Evolutionary conservation across 441 rosid species (phyloP).

Genomic region (Raphanus hybrid): DNA sequence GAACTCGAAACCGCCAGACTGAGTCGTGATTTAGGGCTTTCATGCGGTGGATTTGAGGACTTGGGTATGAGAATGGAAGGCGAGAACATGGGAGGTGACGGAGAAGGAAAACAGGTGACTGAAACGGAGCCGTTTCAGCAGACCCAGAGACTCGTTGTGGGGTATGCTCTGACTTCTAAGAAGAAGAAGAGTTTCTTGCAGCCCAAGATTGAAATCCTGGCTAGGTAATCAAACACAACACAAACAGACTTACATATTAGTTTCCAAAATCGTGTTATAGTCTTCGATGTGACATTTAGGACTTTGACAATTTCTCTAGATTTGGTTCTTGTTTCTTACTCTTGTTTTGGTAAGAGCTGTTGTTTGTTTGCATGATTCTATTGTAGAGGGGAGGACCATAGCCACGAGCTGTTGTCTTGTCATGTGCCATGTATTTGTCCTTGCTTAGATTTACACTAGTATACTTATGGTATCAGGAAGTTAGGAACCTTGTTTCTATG

Average conservation of each 20-base stretch:
- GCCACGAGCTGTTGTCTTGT: too few relatives aligned
- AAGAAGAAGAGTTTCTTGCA: conserved; percentile 92
- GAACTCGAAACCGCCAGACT: conserved; percentile 40
- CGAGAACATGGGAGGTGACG: conserved; percentile 44
- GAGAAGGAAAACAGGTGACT: conserved; percentile 28
- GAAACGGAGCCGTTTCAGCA: conserved; percentile 36
- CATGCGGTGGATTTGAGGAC: conserved; percentile 15
- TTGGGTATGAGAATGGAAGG: conserved; percentile 59
- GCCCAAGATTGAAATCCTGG: conserved; percentile 79
- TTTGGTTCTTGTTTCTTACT: too few relatives aligned
- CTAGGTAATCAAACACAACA: conserved; percentile 53
- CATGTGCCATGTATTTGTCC: too few relatives aligned
- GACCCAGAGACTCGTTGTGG: conserved; percentile 62
- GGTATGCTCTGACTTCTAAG: conserved; percentile 90
- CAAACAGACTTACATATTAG: neutral
- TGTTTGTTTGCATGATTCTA: too few relatives aligned
- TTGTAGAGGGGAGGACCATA: too few relatives aligned
- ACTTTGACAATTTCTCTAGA: too few relatives aligned
- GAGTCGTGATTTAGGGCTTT: conserved; percentile 43
- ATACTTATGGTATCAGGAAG: too few relatives aligned
- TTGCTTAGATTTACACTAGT: too few relatives aligned
- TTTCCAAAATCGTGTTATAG: too few relatives aligned
- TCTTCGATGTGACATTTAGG: too few relatives aligned
- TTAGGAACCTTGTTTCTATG: too few relatives aligned
- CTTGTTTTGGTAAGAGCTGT: too few relatives aligned